Percentiles rank a stretch among this genome's conserved stretches.
These are phyloP conservation scores for Fusarium falciforme DNA, from an alignment of 2,329 filamentous ascomycete genomes.

Conservation along the genomic window DNA sequence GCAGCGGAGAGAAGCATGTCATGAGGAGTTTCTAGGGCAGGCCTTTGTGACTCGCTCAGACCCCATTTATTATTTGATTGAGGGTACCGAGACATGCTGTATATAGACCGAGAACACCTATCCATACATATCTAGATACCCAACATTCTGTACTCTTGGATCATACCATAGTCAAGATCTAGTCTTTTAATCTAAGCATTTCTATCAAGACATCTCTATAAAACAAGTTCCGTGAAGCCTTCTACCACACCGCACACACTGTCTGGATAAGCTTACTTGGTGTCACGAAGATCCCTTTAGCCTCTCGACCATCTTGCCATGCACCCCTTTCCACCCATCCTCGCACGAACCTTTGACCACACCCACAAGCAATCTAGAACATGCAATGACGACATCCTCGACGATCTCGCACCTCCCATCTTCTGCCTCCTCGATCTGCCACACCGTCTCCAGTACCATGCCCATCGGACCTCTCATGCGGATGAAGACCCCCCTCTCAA, in stretches of 20 bases:
- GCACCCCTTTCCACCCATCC: slow-evolving; percentile 61
- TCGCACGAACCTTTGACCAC: slow-evolving; percentile 65
- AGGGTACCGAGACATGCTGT: background rate
- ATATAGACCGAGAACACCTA: background rate
- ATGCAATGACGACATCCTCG: slow-evolving; percentile 62
- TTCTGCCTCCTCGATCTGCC: slow-evolving; percentile 53
- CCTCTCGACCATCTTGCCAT: slow-evolving; percentile 58
- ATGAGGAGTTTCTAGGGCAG: slow-evolving; percentile 9
- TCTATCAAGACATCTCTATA: background rate
- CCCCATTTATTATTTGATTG: background rate
- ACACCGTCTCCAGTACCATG: slow-evolving; percentile 65
- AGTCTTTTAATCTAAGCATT: background rate
- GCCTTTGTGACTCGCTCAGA: background rate
- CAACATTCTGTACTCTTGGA: background rate
- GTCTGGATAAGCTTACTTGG: background rate
- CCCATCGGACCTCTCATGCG: slow-evolving; percentile 63
- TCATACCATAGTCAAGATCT: background rate
- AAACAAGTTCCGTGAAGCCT: background rate
- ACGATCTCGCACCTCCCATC: slow-evolving; percentile 55
- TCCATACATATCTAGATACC: background rate
- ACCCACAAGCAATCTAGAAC: slow-evolving; percentile 61
- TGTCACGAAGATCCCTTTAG: slow-evolving; percentile 43
- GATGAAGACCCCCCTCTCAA: slow-evolving; percentile 62
- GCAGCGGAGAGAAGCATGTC: slow-evolving; percentile 25
- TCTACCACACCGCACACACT: background rate